phyloP scores from a whole-genome alignment of 2,329 filamentous ascomycete species.

The Colletotrichum sp. region DNA sequence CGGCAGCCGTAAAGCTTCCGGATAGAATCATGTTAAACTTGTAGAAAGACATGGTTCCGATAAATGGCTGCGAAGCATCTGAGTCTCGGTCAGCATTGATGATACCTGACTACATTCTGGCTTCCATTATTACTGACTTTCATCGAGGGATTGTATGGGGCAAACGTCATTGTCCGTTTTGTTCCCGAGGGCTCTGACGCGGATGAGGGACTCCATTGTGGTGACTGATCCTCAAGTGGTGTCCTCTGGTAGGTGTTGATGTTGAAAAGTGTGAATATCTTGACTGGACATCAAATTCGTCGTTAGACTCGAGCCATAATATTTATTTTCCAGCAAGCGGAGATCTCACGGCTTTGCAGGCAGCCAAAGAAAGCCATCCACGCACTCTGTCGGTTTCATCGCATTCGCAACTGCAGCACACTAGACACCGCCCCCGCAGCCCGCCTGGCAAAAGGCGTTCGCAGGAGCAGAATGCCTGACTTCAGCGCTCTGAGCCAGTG shows the following conservation, averaged over 20 bases:
- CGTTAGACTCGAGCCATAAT: background rate
- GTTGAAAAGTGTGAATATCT: background rate
- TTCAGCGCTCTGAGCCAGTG: background rate
- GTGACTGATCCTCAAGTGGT: background rate
- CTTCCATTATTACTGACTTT: background rate
- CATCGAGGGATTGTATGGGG: background rate
- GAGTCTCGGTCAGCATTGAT: background rate
- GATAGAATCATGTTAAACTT: slow-evolving; percentile 40
- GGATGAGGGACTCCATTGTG: background rate
- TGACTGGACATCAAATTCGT: background rate
- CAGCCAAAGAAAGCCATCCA: background rate
- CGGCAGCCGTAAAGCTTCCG: slow-evolving; percentile 35
- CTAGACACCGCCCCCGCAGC: background rate
- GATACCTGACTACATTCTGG: background rate
- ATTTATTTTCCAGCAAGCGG: background rate
- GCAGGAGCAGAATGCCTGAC: background rate
- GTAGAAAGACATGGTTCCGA: slow-evolving; percentile 16
- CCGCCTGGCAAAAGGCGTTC: background rate
- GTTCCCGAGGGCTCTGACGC: background rate
- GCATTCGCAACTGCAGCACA: background rate
- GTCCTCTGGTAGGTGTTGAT: background rate
- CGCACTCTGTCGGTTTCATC: background rate
- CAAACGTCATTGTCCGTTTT: background rate
- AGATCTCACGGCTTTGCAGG: background rate
- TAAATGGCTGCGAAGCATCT: background rate